Evolutionary conservation across 2,329 filamentous ascomycete genomes (phyloP), one percentile per base, ranked within the genome.

Genomic region (Penicillium sp.): DNA sequence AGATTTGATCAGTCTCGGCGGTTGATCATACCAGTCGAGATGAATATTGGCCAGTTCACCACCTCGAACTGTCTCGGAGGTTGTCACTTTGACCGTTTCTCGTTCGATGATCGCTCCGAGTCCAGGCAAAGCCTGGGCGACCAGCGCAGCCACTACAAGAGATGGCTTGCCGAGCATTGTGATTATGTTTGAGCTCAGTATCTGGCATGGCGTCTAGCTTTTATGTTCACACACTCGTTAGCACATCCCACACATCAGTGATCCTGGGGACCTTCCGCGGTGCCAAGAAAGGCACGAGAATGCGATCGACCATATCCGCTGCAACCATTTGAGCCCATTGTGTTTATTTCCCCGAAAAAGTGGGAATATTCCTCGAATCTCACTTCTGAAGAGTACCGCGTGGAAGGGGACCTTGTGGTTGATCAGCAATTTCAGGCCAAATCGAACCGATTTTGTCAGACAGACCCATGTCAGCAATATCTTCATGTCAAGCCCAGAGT

Each of bases 31-130:
- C 58, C 58, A 60, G 15, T 51, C 6, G 11, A 60, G 41, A 38
- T 60, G 41, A 16, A 60, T 38, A 34, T 60, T 60, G 19, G 55
- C 50, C n/a, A 60, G 36, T 39, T 58, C 55, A 16, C 58, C 58
- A 38, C 45, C 27, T 19, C 36, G 45, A 39, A 60, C 19, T 8
- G 19, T 45, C 10, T 58, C 16, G 16, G 58, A 60, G 5, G 55
- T 54, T 25, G 46, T 58, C 7, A 60, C 50, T 27, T 41, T 45
- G 16, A 53, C 50, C 3, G 23, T 48, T 34, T 33, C 38, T 43
- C 41, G 54, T 25, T 57, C 45, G 19, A 27, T 23, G 9, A n/a
- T 39, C 5, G 25, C 48, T 10, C 41, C 54, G 13, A 57, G 21
- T 15, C 16, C 54, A 6, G 54, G 29, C 4, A 57, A 33, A 31